These are phyloP conservation scores for Groenewaldozyma salmanticensis DNA, from an alignment of 805 yeast species.

Conservation along the genomic window DNA sequence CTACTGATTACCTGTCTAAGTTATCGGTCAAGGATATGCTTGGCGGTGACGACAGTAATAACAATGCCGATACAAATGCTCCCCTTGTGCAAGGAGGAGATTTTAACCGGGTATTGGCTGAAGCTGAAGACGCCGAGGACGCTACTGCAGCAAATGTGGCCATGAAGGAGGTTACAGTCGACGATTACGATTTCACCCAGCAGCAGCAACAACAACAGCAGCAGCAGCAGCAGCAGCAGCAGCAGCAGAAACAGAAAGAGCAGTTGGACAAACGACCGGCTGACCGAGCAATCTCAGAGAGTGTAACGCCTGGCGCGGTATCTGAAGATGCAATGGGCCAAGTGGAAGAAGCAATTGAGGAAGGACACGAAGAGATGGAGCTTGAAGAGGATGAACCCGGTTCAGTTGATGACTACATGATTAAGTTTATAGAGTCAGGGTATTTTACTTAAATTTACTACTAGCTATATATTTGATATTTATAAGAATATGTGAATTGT, in stretches of 20 bases:
- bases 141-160: slow-evolving; percentile 80
- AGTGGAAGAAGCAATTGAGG: slow-evolving; percentile 5
- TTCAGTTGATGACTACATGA: slow-evolving; percentile 95
- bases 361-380: slow-evolving; percentile 24
- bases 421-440: slow-evolving; percentile 79
- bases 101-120: slow-evolving; percentile 60
- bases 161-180: slow-evolving; percentile 73
- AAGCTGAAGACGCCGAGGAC: slow-evolving; percentile 84
- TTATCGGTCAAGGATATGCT: slow-evolving; percentile 77
- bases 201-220: slow-evolving; percentile 16
- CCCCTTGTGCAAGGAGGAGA: background rate
- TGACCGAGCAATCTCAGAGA: background rate
- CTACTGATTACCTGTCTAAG: slow-evolving; percentile 90
- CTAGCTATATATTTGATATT: too few species aligned
- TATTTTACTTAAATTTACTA: slow-evolving; percentile 40
- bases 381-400: slow-evolving; percentile 49
- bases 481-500: too few species aligned
- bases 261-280: background rate
- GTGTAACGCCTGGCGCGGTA: slow-evolving; percentile 7
- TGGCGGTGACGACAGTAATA: slow-evolving; percentile 43
- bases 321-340: slow-evolving; percentile 11
- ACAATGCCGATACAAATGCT: slow-evolving; percentile 23
- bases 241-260: too few species aligned
- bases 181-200: slow-evolving; percentile 76
- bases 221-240: background rate